Base-by-base conservation (phyloP, 768 basidiomycete genomes). In the Auriscalpium vulgare region DNA sequence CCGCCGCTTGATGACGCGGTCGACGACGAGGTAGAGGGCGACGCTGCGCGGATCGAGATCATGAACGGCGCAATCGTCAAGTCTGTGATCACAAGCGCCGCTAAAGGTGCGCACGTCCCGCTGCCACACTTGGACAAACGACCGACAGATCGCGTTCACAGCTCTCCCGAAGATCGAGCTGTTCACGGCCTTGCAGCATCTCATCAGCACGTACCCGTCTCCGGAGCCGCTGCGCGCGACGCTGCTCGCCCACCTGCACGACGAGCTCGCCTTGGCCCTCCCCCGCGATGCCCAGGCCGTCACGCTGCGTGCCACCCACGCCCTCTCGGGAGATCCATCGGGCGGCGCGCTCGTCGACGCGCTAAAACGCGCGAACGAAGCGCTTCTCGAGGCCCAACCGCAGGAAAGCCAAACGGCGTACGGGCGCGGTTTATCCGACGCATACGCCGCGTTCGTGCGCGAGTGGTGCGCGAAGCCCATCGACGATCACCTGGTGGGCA, bases 61-160 rank as follows among this genome's bases (percentile, higher is more conserved):
- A 78, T 92, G 77, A 74, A 83, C 51, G 91, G 91, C 23, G 88
- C 79, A 4, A 90, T 92, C 62, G 87, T 90, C 40, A 83, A 80
- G 66, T 78, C 83, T 46, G 89, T 89, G n/a, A 81, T 93, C 50
- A 72, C 75, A 17, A 86, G 79, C 60, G 92, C 92, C 35, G 79
- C 76, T 10, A 76, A 86, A 81, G 88, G 92, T 85, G 67, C 57
- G 68, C 69, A 52, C 61, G 35, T 38, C 46, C 8, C 60, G 54
- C 17, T 57, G 23, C 23, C 49, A 40, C 51, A 51, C 17, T 49
- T 37, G 43, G 43, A 19, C 38, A 44, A 16, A 19, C 29, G 29
- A 10, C 11, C 56, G 47, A 64, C 35, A 56, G 53, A 46, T 23
- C 37, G 37, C 5, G 4, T 8, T 60, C 57, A 55, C 57, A 76